Base-by-base conservation (phyloP, 441 rosid genomes). In the Eutrema salsugineum region DNA sequence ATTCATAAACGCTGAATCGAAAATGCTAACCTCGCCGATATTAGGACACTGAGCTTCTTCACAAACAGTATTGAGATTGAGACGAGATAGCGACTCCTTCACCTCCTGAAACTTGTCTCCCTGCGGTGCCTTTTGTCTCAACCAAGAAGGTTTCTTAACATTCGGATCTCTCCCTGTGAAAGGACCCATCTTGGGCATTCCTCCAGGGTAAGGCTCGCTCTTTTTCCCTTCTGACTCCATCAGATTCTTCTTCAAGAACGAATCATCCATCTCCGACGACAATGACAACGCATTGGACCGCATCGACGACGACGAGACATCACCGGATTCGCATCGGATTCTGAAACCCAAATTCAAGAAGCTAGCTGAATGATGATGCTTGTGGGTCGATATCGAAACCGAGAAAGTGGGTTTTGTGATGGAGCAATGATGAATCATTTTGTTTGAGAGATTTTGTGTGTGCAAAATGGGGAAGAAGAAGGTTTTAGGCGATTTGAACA, bases 11-110 rank as follows among this genome's bases (percentile, higher is more conserved):
- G 1, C 24, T 33, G 30, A 49, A 12, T 20, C 3, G 17, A 51
- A 15, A 35, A 28, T 5, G 40, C n/a, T 9, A 68, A 86, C 97
- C 97, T 91, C 97, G 55, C 98, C 98, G 22, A 93, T 91, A 68
- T 95, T 95, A 47, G 98, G 98, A 77, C 99, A 93, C 72, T 93
- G 98, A 49, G 99, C 98, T 78, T 93, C 99, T 60, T 93, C 92
- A 39, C 99, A 95, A 15, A 95, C 99, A 71, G 98, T 93, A 39
- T 89, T 88, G 58, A 95, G 98, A 19, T 85, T 93, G 64, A 93
- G 83, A 48, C 83, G 75, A 40, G 99, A 88, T 9, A 93, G 80
- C 5, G 94, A 84, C 5, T 84, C 81, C 58, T 95, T 95, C 19
- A 95, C 96, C 58, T 91, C 87, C 39, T 85, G 83, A 78, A 83